Conservation (phyloP, 805 yeast species). For the Saccharomycopsis fodiens region DNA sequence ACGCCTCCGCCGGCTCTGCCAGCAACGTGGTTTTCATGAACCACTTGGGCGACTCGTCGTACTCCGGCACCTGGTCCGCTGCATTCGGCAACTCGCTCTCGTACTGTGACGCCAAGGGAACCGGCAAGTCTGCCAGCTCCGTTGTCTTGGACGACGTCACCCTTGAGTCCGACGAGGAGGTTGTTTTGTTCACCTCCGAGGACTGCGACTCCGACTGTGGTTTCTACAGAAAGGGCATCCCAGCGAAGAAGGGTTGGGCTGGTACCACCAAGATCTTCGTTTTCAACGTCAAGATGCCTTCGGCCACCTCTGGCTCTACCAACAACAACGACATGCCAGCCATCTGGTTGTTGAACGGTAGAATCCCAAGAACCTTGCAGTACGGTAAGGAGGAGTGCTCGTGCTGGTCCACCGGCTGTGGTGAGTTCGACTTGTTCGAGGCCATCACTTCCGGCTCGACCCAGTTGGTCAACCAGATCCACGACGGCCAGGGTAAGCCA, state of each 20-base stretch:
- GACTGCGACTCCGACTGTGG: constrained; percentile 67
- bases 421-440: constrained; percentile 95
- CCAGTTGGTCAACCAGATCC: constrained; percentile 74
- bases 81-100: constrained; percentile 91
- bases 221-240: constrained; percentile 74
- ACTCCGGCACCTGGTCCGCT: constrained; percentile 83
- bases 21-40: constrained; percentile 75
- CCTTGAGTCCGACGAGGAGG: constrained; percentile 69
- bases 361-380: constrained; percentile 93
- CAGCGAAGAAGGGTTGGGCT: constrained; percentile 91
- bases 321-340: constrained; percentile 95
- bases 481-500: constrained; percentile 68
- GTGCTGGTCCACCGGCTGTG: constrained; percentile 97
- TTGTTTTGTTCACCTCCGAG: constrained; percentile 70
- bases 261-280: constrained; percentile 82
- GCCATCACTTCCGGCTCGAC: constrained; percentile 68
- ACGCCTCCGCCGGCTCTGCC: constrained; percentile 50
- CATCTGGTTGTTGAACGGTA: constrained; percentile 90
- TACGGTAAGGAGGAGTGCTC: constrained; percentile 80
- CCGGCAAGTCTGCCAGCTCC: constrained; percentile 61
- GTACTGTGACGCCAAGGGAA: constrained; percentile 72
- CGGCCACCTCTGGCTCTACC: constrained; percentile 37
- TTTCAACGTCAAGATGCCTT: constrained; percentile 92
- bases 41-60: constrained; percentile 74
- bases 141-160: constrained; percentile 62